Percentiles rank a stretch among this genome's conserved stretches.
These are phyloP conservation scores for Peronospora tabacina DNA, from an alignment of 352 stramenopile species.

Conservation along the genomic window DNA sequence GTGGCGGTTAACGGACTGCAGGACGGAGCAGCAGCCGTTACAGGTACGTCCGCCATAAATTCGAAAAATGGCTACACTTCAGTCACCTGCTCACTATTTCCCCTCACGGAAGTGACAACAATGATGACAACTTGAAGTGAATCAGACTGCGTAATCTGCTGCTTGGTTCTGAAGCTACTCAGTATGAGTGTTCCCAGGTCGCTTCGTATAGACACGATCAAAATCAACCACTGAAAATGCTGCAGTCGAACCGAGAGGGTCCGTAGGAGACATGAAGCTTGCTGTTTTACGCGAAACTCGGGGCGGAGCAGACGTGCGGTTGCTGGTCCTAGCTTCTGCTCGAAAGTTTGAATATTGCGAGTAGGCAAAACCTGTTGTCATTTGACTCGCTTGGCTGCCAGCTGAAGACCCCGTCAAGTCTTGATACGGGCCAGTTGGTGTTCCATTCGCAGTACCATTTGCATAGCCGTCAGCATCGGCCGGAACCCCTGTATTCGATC, in stretches of 20 bases:
- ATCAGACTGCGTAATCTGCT: too few species aligned
- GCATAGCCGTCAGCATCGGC: constrained; percentile 4
- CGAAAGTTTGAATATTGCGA: constrained; percentile 21
- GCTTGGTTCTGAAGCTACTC: constrained; percentile 10
- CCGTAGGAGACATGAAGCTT: constrained; percentile 21
- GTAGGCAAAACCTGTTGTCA: constrained; percentile 17
- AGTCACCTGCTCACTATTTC: not conserved
- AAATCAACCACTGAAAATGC: constrained; percentile 62
- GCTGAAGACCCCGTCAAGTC: constrained; percentile 13
- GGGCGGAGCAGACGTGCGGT: constrained; percentile 2
- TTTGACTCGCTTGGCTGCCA: constrained; percentile 12
- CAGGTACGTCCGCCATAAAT: constrained; percentile 8
- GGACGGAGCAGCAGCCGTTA: constrained; percentile 2
- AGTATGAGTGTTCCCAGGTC: constrained; percentile 9
- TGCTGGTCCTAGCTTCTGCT: constrained; percentile 14
- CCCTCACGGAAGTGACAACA: not conserved
- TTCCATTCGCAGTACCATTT: not conserved
- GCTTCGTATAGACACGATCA: constrained; percentile 35
- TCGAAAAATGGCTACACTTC: not conserved
- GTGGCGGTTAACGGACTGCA: constrained; percentile 33
- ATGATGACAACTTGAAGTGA: not conserved
- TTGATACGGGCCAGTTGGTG: constrained; percentile 14
- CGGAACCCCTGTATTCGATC: constrained; percentile 8
- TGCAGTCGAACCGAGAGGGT: constrained; percentile 20
- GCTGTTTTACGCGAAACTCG: constrained; percentile 23